phyloP scores from a whole-genome alignment of 768 basidiomycete species.

The Tremella yokohamensis region DNA sequence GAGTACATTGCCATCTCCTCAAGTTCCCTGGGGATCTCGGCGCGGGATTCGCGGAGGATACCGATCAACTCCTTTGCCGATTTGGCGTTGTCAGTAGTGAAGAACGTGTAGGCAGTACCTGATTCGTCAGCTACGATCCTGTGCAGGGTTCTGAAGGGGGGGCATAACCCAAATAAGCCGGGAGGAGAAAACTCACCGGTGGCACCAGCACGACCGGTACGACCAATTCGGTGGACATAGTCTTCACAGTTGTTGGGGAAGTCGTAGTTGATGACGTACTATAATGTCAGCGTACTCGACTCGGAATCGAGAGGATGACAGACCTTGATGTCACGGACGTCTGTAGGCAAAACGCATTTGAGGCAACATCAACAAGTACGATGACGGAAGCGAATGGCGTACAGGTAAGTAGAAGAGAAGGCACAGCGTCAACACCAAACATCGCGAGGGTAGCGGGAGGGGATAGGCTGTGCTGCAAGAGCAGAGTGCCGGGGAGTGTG shows the following conservation, averaged over 20 bases:
- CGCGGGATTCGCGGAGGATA: constrained; percentile 72
- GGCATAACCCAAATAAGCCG: no score
- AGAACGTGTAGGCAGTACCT: constrained; percentile 90
- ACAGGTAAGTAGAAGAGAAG: constrained; percentile 6
- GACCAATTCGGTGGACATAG: constrained; percentile 90
- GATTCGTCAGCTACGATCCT: no score
- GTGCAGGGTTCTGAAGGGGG: no score
- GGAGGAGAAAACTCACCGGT: constrained; percentile 43
- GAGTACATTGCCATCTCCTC: constrained; percentile 89
- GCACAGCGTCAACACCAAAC: constrained; percentile 16
- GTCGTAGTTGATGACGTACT: constrained; percentile 59
- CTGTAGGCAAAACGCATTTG: constrained; percentile 7
- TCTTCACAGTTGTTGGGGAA: constrained; percentile 98
- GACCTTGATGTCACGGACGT: constrained; percentile 25
- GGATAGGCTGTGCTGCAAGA: no score
- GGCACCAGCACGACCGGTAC: constrained; percentile 76
- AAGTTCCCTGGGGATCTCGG: constrained; percentile 77
- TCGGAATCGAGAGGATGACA: constrained; percentile 3
- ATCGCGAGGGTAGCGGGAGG: no score
- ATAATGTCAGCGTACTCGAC: neutral
- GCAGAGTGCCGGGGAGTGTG: no score
- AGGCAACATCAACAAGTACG: constrained; percentile 7
- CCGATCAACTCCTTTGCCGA: constrained; percentile 83
- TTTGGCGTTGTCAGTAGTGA: constrained; percentile 94
- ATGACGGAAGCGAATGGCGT: constrained; percentile 5